Percentiles rank a stretch among this genome's conserved stretches.
These are phyloP conservation scores for Penicillium sp. DNA, from an alignment of 2,329 filamentous ascomycete genomes.

Conservation along the genomic window DNA sequence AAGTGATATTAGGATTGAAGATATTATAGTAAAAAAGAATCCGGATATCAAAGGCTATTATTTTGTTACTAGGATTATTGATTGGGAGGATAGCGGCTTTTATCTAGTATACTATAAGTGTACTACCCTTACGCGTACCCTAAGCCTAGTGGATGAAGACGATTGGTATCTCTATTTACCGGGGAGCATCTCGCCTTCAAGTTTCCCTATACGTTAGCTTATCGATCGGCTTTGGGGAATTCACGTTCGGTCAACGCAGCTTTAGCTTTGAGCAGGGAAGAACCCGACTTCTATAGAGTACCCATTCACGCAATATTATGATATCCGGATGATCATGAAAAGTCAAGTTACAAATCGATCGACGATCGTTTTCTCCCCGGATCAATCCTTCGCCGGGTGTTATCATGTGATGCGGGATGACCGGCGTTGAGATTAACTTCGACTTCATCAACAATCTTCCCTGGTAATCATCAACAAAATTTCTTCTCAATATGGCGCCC, in stretches of 20 bases:
- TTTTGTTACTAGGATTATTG: constrained; percentile 25
- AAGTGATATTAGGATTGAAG: constrained; percentile 20
- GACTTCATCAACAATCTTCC: no score
- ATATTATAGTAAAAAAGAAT: no score
- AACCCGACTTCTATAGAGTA: no score
- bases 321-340: no score
- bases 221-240: constrained; percentile 19
- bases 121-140: constrained; percentile 15
- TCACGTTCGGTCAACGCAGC: no score
- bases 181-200: constrained; percentile 19
- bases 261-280: no score
- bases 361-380: no score
- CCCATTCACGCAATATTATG: no score
- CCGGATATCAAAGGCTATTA: constrained; percentile 6
- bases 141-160: constrained; percentile 19
- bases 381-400: no score
- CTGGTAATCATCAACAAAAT: not conserved
- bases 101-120: constrained; percentile 29
- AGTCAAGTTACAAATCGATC: no score
- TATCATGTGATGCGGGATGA: no score
- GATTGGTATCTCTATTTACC: constrained; percentile 29
- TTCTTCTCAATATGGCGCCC: constrained; percentile 49
- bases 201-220: constrained; percentile 18
- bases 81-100: constrained; percentile 30
- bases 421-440: no score